Evolutionary conservation across 495 filamentous ascomycete species (phyloP).

Genomic region (Aspergillus haitiensis): DNA sequence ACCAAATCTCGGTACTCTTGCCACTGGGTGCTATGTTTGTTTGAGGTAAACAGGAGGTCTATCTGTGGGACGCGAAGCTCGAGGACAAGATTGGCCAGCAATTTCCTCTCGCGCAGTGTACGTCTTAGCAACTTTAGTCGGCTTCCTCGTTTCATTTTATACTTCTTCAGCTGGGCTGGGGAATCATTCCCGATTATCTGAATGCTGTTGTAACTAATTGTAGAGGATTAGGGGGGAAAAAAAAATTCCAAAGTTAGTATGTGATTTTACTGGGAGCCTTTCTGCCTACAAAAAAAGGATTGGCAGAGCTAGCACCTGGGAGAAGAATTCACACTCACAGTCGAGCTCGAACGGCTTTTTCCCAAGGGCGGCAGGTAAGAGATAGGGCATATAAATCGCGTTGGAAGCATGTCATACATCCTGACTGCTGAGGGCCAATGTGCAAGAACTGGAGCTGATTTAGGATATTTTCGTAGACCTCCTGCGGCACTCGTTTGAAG

Average conservation of each 20-base stretch:
- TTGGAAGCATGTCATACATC: conserved; percentile 76
- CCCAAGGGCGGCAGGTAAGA: conserved; percentile 65
- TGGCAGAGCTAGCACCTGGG: neutral
- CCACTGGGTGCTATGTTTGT: conserved; percentile 46
- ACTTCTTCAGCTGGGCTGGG: conserved; percentile 60
- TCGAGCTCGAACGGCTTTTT: conserved; percentile 61
- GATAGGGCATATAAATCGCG: conserved; percentile 69
- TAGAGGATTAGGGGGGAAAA: neutral
- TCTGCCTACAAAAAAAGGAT: too few relatives aligned
- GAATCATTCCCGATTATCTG: conserved; percentile 70
- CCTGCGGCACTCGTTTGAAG: conserved; percentile 54
- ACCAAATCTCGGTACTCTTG: conserved; percentile 69
- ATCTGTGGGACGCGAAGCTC: conserved; percentile 71
- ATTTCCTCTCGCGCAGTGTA: conserved; percentile 68
- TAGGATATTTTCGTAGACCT: conserved; percentile 58
- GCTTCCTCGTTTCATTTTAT: conserved; percentile 63
- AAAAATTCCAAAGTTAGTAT: too few relatives aligned
- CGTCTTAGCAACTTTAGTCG: conserved; percentile 73
- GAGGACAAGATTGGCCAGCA: conserved; percentile 69
- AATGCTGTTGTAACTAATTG: conserved; percentile 64
- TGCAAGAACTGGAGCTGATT: conserved; percentile 53
- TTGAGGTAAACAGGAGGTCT: conserved; percentile 51
- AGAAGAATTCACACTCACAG: conserved; percentile 51
- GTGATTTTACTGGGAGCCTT: too few relatives aligned
- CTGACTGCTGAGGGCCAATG: conserved; percentile 39